Evolutionary conservation across 1,284 basidiomycete genomes (phyloP), one percentile per base, ranked within the genome.

Genomic region (Prillingera fragicola): DNA sequence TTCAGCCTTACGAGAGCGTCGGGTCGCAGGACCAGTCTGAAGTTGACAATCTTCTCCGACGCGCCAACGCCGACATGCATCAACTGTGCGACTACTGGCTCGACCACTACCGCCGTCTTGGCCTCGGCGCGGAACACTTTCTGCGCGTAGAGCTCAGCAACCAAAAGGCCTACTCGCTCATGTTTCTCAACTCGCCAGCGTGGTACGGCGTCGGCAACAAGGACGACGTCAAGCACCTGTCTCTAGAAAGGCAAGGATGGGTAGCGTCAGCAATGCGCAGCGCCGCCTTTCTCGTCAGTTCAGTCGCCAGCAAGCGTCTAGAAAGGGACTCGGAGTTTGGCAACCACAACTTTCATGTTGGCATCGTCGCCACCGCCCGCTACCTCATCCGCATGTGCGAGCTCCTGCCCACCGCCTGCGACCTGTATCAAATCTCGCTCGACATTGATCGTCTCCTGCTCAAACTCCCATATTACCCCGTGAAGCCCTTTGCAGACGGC

Each of bases 341-440:
- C 1, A 52, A 52, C 39, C 45, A 52, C 45, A 52, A 52, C 42
- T 52, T 47, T 28, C 42, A 54, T 26, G 37, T 52, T 7, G 55
- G 44, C 12, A 52, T 54, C 27, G 45, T 54, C 17, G 50, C 52
- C 4, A 50, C 45, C 1, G 46, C 55, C 0, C 49, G 50, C 2
- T 52, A 52, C 24, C 50, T 57, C 13, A 54, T 57, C 35, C 45
- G 52, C 5, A 52, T 54, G 43, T 41, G 39, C 25, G 50, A 49
- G 18, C 43, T 57, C 6, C 35, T 52, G 9, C 55, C 55, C 0
- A 34, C 38, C 0, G 50, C 36, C 0, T 40, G 46, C 37, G 50
- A 57, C 31, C 17, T 43, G 7, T 23, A 38, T 33, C 38, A 50
- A 23, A 39, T 52, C 26, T 45, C 43, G 19, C 41, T 48, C 15